Base-by-base conservation (phyloP, 1,139 yeast genomes). In the Suhomyces bolitotheri region DNA sequence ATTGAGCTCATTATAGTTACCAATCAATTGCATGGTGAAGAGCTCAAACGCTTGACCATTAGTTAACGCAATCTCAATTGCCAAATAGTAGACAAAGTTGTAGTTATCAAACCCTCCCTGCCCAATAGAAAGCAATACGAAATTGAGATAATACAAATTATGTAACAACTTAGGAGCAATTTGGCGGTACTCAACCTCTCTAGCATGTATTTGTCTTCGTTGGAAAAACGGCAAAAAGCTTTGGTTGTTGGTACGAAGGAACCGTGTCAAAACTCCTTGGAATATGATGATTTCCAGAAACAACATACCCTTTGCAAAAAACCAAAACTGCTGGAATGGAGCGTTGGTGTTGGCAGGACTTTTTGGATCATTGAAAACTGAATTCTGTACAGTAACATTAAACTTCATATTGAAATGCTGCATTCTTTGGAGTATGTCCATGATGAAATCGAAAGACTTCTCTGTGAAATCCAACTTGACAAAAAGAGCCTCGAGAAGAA, bases 71-170 rank as follows among this genome's bases (percentile, higher is more conserved):
- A 63, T 35, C 37, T 80, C 86, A 5, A 77, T 42, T 12, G 78
- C 56, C 4, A 79, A 58, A 31, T 73, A 66, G 46, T 77, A 76
- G n/a, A 81, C 78, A 53, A 80, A 82, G 47, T 80, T 81, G 53
- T 78, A 83, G 14, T 78, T 70, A 34, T 81, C 84, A 53, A 84
- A 83, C 1, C 88, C 88, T 1, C 86, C 83, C 25, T 76, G 73
- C 0, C 94, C 92, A 12, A 83, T 71, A 13, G 77, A 66, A 25
- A 76, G 68, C 10, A 82, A 55, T 5, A 82, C 66, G 47, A 76
- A 81, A 42, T 80, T 73, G 33, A 78, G 40, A 41, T 76, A 64
- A 47, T 73, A 80, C n/a, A 83, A 59, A 5, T 62, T 56, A 27
- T 65, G 65, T 22, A 81, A 50, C 2, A 77, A 59, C 31, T 65